Conservation (phyloP, 2,329 filamentous ascomycete species). For the Cercospora sojina region DNA sequence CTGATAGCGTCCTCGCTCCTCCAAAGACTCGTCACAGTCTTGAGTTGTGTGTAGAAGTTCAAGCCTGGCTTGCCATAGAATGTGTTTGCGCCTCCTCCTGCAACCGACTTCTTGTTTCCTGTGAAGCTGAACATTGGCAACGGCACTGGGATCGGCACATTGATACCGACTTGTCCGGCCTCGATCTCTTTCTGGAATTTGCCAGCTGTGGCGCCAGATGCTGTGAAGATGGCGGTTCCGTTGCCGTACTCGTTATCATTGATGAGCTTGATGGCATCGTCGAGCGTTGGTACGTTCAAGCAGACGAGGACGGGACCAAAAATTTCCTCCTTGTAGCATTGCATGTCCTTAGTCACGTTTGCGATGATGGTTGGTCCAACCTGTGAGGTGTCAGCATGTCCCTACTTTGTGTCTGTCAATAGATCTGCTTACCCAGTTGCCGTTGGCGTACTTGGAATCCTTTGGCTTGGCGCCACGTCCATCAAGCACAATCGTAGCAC, state of each 20-base stretch:
- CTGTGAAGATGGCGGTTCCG: conserved; percentile 81
- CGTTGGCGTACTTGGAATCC: conserved; percentile 71
- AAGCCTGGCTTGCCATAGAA: conserved; percentile 94
- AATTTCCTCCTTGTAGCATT: conserved; percentile 81
- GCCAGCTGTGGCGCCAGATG: conserved; percentile 72
- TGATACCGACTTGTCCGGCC: conserved; percentile 82
- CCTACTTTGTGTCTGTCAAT: not conserved
- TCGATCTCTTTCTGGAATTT: conserved; percentile 78
- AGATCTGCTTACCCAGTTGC: conserved; percentile 64
- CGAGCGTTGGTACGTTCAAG: conserved; percentile 73
- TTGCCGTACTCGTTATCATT: conserved; percentile 87
- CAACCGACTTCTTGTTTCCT: conserved; percentile 79
- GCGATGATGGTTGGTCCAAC: conserved; percentile 79
- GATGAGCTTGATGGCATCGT: conserved; percentile 77
- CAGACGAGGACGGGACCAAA: conserved; percentile 83
- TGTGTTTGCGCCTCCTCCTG: conserved; percentile 85
- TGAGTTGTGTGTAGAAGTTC: conserved; percentile 93
- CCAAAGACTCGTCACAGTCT: conserved; percentile 96
- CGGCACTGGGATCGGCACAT: conserved; percentile 71
- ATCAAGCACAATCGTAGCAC: conserved; percentile 78
- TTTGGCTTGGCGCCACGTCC: conserved; percentile 69
- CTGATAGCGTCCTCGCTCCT: conserved; percentile 78
- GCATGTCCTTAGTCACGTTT: conserved; percentile 77
- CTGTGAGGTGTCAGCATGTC: conserved; percentile 42
- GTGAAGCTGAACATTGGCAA: conserved; percentile 47